Conservation (phyloP, 257 asterid species). For the Avicennia marina region DNA sequence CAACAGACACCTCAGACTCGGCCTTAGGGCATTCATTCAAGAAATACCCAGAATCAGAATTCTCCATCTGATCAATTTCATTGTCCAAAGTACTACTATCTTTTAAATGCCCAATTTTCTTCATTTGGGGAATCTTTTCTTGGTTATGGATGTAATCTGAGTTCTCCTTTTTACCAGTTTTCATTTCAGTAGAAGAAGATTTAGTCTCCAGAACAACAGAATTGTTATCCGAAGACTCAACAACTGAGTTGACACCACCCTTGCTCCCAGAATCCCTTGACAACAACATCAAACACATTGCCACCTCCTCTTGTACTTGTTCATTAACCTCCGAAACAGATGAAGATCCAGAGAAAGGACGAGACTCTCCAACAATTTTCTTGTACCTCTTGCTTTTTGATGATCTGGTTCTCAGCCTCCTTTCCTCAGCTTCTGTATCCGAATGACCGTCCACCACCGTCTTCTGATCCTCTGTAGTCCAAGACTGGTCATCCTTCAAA, state of each 20-base stretch:
- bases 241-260: constrained; percentile 63
- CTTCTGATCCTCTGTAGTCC: constrained; percentile 74
- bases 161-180: constrained; percentile 36
- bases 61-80: constrained; percentile 36
- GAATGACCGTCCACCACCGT: constrained; percentile 57
- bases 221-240: constrained; percentile 80
- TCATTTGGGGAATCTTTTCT: constrained; percentile 20
- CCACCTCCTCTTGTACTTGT: constrained; percentile 74
- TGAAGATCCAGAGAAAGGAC: constrained; percentile 47
- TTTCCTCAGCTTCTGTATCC: constrained; percentile 64
- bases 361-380: constrained; percentile 41
- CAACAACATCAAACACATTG: constrained; percentile 77
- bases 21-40: constrained; percentile 61
- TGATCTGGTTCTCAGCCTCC: constrained; percentile 32
- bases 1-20: constrained; percentile 70
- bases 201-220: constrained; percentile 75
- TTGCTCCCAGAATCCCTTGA: constrained; percentile 62
- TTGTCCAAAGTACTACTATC: constrained; percentile 27
- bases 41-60: constrained; percentile 87
- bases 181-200: constrained; percentile 67
- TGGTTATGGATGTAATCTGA: constrained; percentile 49
- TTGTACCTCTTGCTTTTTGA: constrained; percentile 45
- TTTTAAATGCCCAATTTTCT: constrained; percentile 23
- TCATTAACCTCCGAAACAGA: constrained; percentile 77
- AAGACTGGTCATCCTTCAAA: constrained; percentile 68